Evolutionary conservation across 345 rosid genomes (phyloP).

Genomic region (Murraya koenigii): DNA sequence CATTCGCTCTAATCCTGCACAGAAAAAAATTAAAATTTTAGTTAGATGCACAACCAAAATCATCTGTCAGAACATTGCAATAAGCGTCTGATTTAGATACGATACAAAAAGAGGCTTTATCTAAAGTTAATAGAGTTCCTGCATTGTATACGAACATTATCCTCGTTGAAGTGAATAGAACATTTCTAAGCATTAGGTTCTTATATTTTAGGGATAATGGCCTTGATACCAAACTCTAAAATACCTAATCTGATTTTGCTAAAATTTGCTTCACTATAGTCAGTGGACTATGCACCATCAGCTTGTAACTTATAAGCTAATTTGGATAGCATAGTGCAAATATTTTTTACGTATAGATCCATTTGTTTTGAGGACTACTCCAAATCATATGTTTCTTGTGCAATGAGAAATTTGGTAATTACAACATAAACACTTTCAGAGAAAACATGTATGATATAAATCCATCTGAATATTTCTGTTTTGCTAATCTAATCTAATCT

Average conservation of each 20-base stretch:
- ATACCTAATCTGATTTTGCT: neutral
- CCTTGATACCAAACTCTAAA: neutral
- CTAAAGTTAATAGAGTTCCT: neutral
- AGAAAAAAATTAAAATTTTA: neutral
- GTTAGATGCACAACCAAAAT: neutral
- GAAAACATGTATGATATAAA: neutral
- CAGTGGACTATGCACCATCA: neutral
- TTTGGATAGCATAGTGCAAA: neutral
- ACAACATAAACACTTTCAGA: neutral
- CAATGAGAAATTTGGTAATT: neutral
- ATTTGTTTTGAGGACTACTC: neutral
- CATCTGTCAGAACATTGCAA: neutral
- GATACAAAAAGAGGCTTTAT: neutral
- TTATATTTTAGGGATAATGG: neutral
- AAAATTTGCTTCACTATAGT: neutral
- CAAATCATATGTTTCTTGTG: neutral
- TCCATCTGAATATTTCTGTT: neutral
- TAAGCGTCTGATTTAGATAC: neutral
- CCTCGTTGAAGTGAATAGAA: neutral
- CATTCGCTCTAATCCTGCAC: constrained; percentile 10
- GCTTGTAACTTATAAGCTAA: neutral
- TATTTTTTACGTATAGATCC: neutral
- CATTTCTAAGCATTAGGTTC: neutral
- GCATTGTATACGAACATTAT: neutral
- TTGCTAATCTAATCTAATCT: neutral